phyloP scores from a whole-genome alignment of 768 basidiomycete genomes.

The Naganishia kalamii region DNA sequence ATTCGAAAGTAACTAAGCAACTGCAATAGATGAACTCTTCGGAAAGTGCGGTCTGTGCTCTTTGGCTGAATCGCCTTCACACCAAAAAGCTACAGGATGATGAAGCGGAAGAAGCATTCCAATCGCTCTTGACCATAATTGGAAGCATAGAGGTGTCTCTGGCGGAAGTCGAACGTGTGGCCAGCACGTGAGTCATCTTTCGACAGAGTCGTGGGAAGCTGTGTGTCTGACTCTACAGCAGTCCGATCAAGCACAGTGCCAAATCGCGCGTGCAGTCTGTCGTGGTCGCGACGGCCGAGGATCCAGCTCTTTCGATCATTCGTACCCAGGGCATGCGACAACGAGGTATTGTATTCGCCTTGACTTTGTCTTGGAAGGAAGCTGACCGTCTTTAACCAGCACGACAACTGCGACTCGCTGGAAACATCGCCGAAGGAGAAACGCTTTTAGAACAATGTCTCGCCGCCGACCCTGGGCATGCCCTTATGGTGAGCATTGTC shows the following conservation, averaged over 20 bases:
- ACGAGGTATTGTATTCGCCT: constrained; percentile 28
- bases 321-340: constrained; percentile 36
- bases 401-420: constrained; percentile 4
- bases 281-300: constrained; percentile 9
- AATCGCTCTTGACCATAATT: constrained; percentile 31
- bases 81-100: constrained; percentile 32
- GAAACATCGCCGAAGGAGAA: neutral
- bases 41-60: constrained; percentile 2
- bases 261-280: neutral
- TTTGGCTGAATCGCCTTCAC: constrained; percentile 6
- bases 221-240: neutral
- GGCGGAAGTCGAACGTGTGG: constrained; percentile 30
- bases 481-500: neutral
- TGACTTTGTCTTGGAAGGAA: neutral
- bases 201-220: neutral
- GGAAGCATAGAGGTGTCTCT: constrained; percentile 52
- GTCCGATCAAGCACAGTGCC: constrained; percentile 3
- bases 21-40: neutral
- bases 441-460: constrained; percentile 10
- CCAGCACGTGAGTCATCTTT: constrained; percentile 7
- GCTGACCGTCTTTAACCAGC: neutral
- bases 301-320: constrained; percentile 29
- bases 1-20: neutral
- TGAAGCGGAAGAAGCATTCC: constrained; percentile 57
- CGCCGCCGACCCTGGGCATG: neutral